Conservation (phyloP, 352 stramenopile genomes). For the Blastocystis sp. region DNA sequence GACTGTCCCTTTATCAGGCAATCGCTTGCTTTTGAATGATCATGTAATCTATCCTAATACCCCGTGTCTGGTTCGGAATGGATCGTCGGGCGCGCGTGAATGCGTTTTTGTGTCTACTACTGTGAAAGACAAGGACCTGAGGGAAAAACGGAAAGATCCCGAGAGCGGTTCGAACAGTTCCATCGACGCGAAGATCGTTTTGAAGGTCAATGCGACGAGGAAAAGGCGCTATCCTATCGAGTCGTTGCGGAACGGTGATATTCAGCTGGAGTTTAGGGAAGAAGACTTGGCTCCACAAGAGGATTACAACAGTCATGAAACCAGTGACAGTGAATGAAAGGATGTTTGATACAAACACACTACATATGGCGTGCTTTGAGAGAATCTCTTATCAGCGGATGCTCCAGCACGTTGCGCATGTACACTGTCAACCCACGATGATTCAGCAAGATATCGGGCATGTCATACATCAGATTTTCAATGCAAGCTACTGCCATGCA, state of each 20-base stretch:
- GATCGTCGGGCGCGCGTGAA: background rate
- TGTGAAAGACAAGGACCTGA: conserved; percentile 22
- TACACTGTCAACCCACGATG: background rate
- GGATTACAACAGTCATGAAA: background rate
- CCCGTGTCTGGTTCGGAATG: background rate
- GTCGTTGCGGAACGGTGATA: background rate
- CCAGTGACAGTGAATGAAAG: background rate
- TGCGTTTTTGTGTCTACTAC: conserved; percentile 20
- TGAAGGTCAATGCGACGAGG: conserved; percentile 30
- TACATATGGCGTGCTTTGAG: background rate
- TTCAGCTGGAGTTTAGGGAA: background rate
- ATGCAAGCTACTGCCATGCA: conserved; percentile 4
- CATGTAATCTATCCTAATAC: conserved; percentile 46
- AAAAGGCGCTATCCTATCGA: conserved; percentile 25
- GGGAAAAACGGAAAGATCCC: conserved; percentile 26
- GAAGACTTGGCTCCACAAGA: background rate
- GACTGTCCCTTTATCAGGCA: background rate
- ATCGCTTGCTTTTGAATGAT: conserved; percentile 31
- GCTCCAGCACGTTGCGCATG: conserved; percentile 5
- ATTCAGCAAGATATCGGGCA: conserved; percentile 4
- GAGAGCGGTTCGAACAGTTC: background rate
- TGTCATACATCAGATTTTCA: conserved; percentile 43
- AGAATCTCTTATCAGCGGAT: background rate
- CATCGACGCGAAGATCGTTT: background rate
- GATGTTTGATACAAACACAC: background rate